Evolutionary conservation across 306 rosid genomes (phyloP).

Genomic region (Fragaria nilgerrensis): DNA sequence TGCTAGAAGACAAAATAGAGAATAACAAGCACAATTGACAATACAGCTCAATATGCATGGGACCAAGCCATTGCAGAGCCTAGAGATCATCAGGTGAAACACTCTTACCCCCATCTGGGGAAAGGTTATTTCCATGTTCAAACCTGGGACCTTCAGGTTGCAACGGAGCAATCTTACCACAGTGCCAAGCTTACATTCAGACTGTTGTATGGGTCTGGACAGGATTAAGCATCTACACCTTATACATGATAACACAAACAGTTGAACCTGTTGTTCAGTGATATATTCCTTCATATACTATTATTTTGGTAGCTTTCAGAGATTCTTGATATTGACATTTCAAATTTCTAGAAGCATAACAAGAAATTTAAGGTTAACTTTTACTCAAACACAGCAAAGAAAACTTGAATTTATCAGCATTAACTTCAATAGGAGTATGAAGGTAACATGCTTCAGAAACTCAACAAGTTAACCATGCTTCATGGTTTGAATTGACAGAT

Average conservation of each 20-base stretch:
- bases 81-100: background rate
- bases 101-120: background rate
- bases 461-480: background rate
- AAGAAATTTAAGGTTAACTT: background rate
- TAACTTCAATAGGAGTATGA: background rate
- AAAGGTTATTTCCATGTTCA: background rate
- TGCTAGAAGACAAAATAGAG: background rate
- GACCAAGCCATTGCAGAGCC: background rate
- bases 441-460: background rate
- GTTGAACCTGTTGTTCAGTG: background rate
- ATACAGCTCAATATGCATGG: background rate
- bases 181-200: background rate
- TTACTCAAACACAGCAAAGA: too few relatives aligned
- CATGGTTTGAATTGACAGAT: background rate
- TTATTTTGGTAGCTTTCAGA: background rate
- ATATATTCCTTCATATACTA: background rate
- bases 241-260: background rate
- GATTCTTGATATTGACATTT: slow-evolving; percentile 4
- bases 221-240: background rate
- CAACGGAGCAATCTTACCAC: background rate
- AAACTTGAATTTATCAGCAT: too few relatives aligned
- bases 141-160: background rate
- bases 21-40: background rate
- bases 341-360: background rate
- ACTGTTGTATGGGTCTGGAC: background rate